A percentile compares a stretch with the other conserved stretches of the same genome.
Evolutionary conservation across 1,139 yeast genomes (phyloP).

Genomic region (Yamadazyma friedrichii): DNA sequence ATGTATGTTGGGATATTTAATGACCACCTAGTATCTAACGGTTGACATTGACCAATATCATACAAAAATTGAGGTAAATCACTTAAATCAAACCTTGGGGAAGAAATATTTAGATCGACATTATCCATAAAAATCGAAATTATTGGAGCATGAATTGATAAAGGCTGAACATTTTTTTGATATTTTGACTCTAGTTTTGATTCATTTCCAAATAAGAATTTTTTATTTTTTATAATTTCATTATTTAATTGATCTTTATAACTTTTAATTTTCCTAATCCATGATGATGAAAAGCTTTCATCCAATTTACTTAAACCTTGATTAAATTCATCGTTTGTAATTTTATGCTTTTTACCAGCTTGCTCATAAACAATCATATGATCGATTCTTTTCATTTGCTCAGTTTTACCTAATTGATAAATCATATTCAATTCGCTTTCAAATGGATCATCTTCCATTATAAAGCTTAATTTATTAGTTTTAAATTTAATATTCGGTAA

Average conservation of each 20-base stretch:
- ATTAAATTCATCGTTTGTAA: constrained; percentile 7
- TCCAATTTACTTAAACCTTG: constrained; percentile 17
- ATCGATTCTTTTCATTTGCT: constrained; percentile 65
- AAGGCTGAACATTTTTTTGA: constrained; percentile 58
- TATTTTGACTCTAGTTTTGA: constrained; percentile 42
- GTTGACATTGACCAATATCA: constrained; percentile 81
- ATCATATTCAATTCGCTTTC: constrained; percentile 76
- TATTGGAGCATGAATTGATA: constrained; percentile 62
- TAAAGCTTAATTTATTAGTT: constrained; percentile 46
- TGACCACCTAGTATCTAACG: constrained; percentile 66
- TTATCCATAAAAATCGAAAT: constrained; percentile 56
- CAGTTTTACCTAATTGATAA: constrained; percentile 72
- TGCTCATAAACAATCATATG: constrained; percentile 54
- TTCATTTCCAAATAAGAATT: constrained; percentile 45
- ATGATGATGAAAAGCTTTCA: constrained; percentile 28
- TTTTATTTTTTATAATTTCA: constrained; percentile 53
- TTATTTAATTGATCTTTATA: constrained; percentile 41
- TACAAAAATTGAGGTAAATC: constrained; percentile 60
- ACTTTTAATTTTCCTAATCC: constrained; percentile 52
- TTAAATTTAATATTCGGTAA: constrained; percentile 55
- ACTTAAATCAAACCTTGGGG: constrained; percentile 55
- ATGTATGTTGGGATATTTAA: constrained; percentile 63
- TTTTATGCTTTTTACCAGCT: constrained; percentile 7
- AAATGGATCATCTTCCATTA: constrained; percentile 82
- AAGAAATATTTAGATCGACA: constrained; percentile 51